Evolutionary conservation across 2,329 filamentous ascomycete genomes (phyloP).

Genomic region (Fusarium circinatum): DNA sequence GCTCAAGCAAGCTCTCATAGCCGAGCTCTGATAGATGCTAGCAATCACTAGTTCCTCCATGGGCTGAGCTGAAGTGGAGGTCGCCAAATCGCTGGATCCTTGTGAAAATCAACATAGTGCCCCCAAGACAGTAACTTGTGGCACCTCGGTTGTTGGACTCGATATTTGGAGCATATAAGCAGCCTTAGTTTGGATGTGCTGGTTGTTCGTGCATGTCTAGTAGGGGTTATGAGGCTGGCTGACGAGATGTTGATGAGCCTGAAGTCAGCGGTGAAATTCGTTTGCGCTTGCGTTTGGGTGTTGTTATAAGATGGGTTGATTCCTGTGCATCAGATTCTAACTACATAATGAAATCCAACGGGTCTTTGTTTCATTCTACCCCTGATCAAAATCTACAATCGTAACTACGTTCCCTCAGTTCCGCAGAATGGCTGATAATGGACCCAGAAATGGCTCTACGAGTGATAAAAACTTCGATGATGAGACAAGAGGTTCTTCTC

Average conservation of each 20-base stretch:
- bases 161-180: background rate
- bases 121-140: background rate
- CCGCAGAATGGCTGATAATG: background rate
- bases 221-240: conserved; percentile 11
- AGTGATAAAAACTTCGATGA: background rate
- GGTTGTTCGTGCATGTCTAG: conserved; percentile 9
- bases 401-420: background rate
- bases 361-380: background rate
- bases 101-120: background rate
- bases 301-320: background rate
- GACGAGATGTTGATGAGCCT: background rate
- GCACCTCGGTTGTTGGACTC: background rate
- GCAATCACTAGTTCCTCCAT: background rate
- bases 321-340: background rate
- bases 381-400: background rate
- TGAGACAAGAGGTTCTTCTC: background rate
- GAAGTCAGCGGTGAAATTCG: background rate
- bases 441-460: background rate
- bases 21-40: background rate
- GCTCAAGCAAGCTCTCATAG: background rate
- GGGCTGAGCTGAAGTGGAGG: conserved; percentile 14
- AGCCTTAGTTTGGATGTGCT: background rate
- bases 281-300: background rate
- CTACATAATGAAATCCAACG: background rate
- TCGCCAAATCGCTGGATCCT: background rate